phyloP scores from a whole-genome alignment of 805 yeast species.

The Schwanniomyces polymorphus region DNA sequence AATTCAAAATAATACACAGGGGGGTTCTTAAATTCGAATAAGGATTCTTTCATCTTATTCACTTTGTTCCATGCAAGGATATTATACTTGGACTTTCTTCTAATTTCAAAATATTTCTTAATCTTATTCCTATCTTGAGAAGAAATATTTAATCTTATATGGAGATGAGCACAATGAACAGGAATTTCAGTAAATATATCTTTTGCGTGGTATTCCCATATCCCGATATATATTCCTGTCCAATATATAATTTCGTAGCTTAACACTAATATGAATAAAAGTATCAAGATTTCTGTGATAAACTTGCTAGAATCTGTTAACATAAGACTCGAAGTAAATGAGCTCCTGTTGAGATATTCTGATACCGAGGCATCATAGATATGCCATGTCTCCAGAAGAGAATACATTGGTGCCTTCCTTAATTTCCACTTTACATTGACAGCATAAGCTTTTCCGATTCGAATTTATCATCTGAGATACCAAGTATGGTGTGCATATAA shows the following conservation, averaged over 20 bases:
- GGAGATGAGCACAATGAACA: conserved; percentile 75
- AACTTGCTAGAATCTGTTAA: conserved; percentile 23
- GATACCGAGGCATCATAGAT: not conserved
- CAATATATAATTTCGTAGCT: conserved; percentile 44
- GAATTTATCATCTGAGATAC: no score
- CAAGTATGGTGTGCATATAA: no score
- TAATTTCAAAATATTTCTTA: conserved; percentile 27
- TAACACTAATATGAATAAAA: conserved; percentile 21
- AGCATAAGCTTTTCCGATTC: not conserved
- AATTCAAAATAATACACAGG: conserved; percentile 71
- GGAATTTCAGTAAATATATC: conserved; percentile 72
- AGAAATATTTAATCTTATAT: conserved; percentile 50
- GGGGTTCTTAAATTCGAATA: conserved; percentile 20
- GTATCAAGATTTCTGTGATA: conserved; percentile 27
- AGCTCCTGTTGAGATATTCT: conserved; percentile 6
- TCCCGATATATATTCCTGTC: conserved; percentile 39
- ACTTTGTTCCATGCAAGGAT: conserved; percentile 20
- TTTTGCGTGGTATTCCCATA: conserved; percentile 54
- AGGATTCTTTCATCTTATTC: conserved; percentile 11
- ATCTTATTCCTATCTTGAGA: conserved; percentile 16
- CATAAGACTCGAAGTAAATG: conserved; percentile 24
- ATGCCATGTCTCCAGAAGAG: not conserved
- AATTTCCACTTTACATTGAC: no score
- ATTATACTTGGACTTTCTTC: conserved; percentile 24
- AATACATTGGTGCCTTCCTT: not conserved